Conservation (phyloP, 441 rosid species). For the Populus hybrid region DNA sequence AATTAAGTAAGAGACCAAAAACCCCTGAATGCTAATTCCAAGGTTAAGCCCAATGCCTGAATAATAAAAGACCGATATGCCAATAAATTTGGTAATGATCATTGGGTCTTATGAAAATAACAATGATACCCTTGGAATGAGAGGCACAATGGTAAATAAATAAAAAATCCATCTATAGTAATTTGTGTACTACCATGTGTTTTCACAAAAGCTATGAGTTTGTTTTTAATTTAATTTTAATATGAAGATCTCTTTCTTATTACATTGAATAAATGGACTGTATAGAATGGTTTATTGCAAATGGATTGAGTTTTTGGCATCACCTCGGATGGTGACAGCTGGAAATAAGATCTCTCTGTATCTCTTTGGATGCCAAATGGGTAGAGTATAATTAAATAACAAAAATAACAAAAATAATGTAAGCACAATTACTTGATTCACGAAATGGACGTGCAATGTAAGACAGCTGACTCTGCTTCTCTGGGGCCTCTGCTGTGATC, state of each 20-base stretch:
- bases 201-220: too few species aligned
- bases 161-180: too few species aligned
- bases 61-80: too few species aligned
- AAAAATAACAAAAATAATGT: neutral
- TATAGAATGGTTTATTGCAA: neutral
- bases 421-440: constrained; percentile 52
- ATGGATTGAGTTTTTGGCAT: constrained; percentile 36
- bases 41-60: too few species aligned
- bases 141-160: too few species aligned
- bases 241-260: neutral
- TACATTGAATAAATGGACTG: neutral
- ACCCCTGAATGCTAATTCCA: too few species aligned
- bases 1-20: too few species aligned
- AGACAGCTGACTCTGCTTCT: constrained; percentile 24
- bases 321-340: constrained; percentile 37
- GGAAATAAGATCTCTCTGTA: constrained; percentile 5
- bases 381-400: constrained; percentile 13
- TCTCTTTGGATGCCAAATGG: constrained; percentile 56
- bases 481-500: constrained; percentile 41
- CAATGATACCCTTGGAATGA: too few species aligned
- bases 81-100: too few species aligned
- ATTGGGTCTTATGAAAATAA: too few species aligned
- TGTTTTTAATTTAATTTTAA: too few species aligned
- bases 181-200: too few species aligned
- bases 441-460: constrained; percentile 49